Conservation (phyloP, 768 basidiomycete species). For the Mycena kentingensis region DNA sequence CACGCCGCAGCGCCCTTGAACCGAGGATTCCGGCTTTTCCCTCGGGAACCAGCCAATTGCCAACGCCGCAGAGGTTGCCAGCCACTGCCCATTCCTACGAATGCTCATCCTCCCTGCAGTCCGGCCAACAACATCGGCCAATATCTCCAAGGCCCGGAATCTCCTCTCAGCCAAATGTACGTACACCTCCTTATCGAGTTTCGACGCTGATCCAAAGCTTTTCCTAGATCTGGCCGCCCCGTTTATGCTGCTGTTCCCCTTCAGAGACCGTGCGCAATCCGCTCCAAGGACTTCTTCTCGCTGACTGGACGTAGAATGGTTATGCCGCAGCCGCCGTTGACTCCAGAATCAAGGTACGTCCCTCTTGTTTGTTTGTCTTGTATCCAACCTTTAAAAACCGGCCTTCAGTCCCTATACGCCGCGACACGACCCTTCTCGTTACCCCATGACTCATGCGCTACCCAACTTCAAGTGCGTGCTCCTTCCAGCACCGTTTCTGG, state of each 20-base stretch:
- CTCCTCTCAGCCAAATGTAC: conserved; percentile 30
- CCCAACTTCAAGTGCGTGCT: conserved; percentile 36
- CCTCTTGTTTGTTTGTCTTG: background rate
- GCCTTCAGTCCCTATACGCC: conserved; percentile 19
- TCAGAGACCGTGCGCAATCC: conserved; percentile 15
- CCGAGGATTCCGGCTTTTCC: conserved; percentile 8
- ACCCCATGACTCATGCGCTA: conserved; percentile 28
- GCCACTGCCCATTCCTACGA: background rate
- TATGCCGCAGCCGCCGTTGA: conserved; percentile 41
- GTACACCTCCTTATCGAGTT: conserved; percentile 5
- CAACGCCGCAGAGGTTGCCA: conserved; percentile 21
- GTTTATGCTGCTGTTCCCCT: conserved; percentile 9
- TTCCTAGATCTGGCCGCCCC: conserved; percentile 11
- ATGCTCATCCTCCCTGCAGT: conserved; percentile 19
- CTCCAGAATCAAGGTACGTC: conserved; percentile 50
- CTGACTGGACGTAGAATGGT: conserved; percentile 18
- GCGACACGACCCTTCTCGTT: conserved; percentile 26
- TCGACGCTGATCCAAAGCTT: background rate
- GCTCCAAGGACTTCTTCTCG: background rate
- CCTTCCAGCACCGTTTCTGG: background rate
- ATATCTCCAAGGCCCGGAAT: conserved; percentile 32
- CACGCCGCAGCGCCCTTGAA: background rate
- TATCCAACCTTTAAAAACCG: conserved; percentile 4
- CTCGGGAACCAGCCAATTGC: conserved; percentile 17
- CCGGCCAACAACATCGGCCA: conserved; percentile 33